Evolutionary conservation across 75 land plant genomes (phyloP).

Genomic region (Adiantum capillusveneris): DNA sequence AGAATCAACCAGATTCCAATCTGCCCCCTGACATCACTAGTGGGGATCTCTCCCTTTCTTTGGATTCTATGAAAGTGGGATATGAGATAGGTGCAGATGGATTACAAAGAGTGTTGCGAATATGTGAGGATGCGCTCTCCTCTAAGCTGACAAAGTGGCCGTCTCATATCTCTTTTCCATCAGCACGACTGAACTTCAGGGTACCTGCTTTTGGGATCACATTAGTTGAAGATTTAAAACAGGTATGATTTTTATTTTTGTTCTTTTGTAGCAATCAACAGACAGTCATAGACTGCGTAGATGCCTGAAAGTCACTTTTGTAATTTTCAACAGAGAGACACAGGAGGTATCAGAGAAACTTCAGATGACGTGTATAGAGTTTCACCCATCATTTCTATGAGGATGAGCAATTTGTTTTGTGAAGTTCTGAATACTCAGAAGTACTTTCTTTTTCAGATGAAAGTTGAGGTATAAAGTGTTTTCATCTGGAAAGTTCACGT

Average conservation of each 20-base stretch:
- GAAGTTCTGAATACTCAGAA: constrained; percentile 41
- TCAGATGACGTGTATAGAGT: constrained; percentile 4
- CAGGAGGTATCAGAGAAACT: constrained; percentile 5
- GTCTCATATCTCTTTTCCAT: constrained; percentile 13
- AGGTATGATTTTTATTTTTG: constrained; percentile 33
- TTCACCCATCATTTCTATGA: constrained; percentile 46
- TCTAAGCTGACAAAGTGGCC: constrained; percentile 18
- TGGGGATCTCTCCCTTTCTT: constrained; percentile 5
- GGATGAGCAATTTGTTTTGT: constrained; percentile 34
- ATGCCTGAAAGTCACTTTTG: no score
- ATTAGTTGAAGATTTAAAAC: constrained; percentile 45
- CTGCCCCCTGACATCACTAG: constrained; percentile 15
- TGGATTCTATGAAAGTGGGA: constrained; percentile 49
- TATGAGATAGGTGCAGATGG: constrained; percentile 89
- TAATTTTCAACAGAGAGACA: constrained; percentile 4
- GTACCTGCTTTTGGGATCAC: constrained; percentile 38
- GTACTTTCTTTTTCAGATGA: constrained; percentile 37
- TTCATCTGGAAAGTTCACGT: neutral
- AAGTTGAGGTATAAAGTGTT: constrained; percentile 41
- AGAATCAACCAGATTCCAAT: constrained; percentile 13
- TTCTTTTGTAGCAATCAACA: no score
- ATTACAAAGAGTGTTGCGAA: constrained; percentile 58
- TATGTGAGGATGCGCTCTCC: constrained; percentile 37
- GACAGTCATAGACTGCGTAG: no score
- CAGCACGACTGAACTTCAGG: constrained; percentile 40